phyloP scores from a whole-genome alignment of 176 grass and related monocot genomes.

The Secale cereale region DNA sequence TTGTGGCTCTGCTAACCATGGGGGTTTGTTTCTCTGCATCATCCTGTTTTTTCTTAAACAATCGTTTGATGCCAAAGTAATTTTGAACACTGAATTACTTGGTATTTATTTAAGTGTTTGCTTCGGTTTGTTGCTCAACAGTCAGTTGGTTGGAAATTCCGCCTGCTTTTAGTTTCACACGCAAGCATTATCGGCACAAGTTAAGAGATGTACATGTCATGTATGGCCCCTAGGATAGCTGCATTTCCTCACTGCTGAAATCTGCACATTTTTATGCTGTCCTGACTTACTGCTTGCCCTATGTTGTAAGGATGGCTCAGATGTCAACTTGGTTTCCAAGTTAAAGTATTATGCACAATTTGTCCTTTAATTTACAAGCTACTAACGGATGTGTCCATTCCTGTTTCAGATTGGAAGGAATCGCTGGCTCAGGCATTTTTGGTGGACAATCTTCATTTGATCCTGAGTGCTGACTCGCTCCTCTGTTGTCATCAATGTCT shows the following conservation, averaged over 20 bases:
- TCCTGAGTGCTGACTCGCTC: slow-evolving; percentile 33
- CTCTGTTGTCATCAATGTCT: slow-evolving; percentile 55
- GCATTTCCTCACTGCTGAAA: not conserved
- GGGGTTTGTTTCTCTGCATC: not conserved
- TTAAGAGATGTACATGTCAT: not conserved
- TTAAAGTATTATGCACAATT: not conserved
- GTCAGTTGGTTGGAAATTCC: too few species aligned
- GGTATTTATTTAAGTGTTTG: not conserved
- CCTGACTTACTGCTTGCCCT: not conserved
- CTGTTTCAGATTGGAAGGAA: slow-evolving; percentile 50
- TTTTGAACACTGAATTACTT: not conserved
- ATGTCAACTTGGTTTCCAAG: not conserved
- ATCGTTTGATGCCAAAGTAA: not conserved
- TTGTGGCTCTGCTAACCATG: not conserved
- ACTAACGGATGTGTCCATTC: slow-evolving; percentile 22
- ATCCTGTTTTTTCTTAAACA: not conserved
- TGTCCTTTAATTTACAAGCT: not conserved
- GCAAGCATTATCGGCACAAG: not conserved
- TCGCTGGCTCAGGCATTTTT: slow-evolving; percentile 24
- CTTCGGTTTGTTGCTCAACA: not conserved
- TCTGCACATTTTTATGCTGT: not conserved
- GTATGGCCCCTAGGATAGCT: not conserved
- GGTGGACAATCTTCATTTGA: slow-evolving; percentile 47
- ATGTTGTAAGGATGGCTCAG: not conserved
- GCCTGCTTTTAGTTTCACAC: not conserved